These are phyloP conservation scores for Penicillium sp. DNA, from an alignment of 2,329 filamentous ascomycete species.

Conservation along the genomic window DNA sequence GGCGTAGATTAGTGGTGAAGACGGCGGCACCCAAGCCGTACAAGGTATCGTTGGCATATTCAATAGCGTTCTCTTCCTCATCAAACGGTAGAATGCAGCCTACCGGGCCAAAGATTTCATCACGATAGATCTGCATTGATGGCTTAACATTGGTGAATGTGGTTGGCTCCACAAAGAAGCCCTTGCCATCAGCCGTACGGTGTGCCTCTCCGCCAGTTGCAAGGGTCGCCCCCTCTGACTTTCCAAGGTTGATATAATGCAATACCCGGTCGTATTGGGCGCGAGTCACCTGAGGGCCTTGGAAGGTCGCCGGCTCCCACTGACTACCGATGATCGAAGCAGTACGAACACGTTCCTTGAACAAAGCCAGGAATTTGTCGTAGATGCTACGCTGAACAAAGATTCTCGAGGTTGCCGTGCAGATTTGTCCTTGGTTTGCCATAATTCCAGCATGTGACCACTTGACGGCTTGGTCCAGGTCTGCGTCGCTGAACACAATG, in stretches of 20 bases:
- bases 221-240: neutral
- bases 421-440: constrained; percentile 1
- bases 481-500: neutral
- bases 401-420: neutral
- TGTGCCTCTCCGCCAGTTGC: neutral
- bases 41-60: neutral
- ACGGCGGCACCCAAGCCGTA: neutral
- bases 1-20: neutral
- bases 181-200: neutral
- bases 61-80: neutral
- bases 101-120: constrained; percentile 22
- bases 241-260: neutral
- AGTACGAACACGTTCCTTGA: neutral
- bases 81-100: neutral
- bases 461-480: neutral
- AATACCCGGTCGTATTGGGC: neutral
- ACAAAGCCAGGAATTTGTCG: neutral
- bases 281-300: neutral
- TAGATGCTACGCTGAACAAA: neutral
- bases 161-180: constrained; percentile 18
- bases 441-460: neutral
- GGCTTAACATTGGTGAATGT: constrained; percentile 11
- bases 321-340: neutral
- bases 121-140: constrained; percentile 16
- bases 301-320: neutral